Percentiles rank a stretch among this genome's conserved stretches.
phyloP scores from a whole-genome alignment of 768 basidiomycete species.

The Gymnopilus junonius region DNA sequence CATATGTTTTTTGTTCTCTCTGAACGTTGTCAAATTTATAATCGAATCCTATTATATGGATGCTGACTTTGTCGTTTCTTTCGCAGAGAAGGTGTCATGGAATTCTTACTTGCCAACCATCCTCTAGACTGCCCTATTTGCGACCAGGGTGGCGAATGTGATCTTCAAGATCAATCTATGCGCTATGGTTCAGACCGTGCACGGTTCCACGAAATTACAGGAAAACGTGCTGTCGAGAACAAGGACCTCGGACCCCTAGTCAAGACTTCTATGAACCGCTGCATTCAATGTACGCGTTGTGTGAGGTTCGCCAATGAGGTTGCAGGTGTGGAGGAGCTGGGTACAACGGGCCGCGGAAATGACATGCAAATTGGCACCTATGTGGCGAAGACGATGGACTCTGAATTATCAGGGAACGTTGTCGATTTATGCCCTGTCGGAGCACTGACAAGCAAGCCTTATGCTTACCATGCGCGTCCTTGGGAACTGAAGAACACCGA shows the following conservation, averaged over 20 bases:
- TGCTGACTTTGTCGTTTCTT: background rate
- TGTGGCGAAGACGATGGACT: constrained; percentile 96
- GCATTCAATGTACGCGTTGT: constrained; percentile 99
- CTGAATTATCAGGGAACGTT: constrained; percentile 96
- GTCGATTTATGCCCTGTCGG: constrained; percentile 98
- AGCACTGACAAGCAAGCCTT: constrained; percentile 97
- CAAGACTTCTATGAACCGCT: constrained; percentile 98
- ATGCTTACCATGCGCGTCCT: constrained; percentile 95
- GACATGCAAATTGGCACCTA: constrained; percentile 99
- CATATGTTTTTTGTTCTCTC: background rate
- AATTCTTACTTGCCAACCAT: constrained; percentile 96
- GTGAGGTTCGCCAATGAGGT: constrained; percentile 99
- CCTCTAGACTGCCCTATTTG: constrained; percentile 99
- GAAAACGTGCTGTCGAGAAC: constrained; percentile 98
- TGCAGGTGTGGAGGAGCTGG: constrained; percentile 96
- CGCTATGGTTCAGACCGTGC: constrained; percentile 97
- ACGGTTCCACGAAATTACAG: constrained; percentile 97
- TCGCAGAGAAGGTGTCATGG: constrained; percentile 96
- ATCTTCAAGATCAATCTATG: constrained; percentile 99
- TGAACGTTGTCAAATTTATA: constrained; percentile 11
- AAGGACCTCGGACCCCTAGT: constrained; percentile 98
- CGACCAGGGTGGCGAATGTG: constrained; percentile 99
- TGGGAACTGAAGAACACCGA: constrained; percentile 99
- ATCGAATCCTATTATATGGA: background rate
- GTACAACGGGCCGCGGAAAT: constrained; percentile 96